Percentiles rank a stretch among this genome's conserved stretches.
Evolutionary conservation across 1,284 basidiomycete genomes (phyloP).

Genomic region (Trichosporon asahii): DNA sequence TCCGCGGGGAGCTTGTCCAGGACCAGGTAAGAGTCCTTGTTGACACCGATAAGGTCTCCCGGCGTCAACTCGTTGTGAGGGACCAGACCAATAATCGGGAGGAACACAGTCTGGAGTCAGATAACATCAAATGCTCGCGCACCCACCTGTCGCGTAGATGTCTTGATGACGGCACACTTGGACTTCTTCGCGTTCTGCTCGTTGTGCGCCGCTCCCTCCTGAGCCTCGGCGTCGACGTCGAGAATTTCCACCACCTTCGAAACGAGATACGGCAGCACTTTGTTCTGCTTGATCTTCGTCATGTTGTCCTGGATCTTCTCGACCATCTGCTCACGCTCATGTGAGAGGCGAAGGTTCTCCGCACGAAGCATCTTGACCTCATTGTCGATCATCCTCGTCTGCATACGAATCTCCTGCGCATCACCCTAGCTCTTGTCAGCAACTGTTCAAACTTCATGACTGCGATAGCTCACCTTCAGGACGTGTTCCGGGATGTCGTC

Average conservation of each 20-base stretch:
- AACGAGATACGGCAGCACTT: slow-evolving; percentile 95
- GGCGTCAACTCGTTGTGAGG: slow-evolving; percentile 84
- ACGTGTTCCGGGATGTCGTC: slow-evolving; percentile 50
- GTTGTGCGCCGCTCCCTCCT: slow-evolving; percentile 90
- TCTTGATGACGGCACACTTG: slow-evolving; percentile 98
- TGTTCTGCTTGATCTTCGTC: slow-evolving; percentile 99
- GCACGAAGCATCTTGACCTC: slow-evolving; percentile 96
- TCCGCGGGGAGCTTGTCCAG: slow-evolving; percentile 78
- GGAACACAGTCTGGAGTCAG: slow-evolving; percentile 76
- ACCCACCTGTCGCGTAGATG: slow-evolving; percentile 77
- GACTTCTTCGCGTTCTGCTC: slow-evolving; percentile 90
- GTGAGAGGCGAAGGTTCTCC: slow-evolving; percentile 83
- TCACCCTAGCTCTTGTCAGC: slow-evolving; percentile 20
- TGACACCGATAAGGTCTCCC: slow-evolving; percentile 93
- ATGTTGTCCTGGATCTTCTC: slow-evolving; percentile 98
- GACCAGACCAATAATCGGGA: slow-evolving; percentile 95
- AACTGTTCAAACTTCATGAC: neutral
- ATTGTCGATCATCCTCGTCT: slow-evolving; percentile 86
- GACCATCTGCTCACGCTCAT: slow-evolving; percentile 93
- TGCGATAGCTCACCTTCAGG: slow-evolving; percentile 35
- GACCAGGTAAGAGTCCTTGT: slow-evolving; percentile 99
- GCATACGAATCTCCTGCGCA: slow-evolving; percentile 61
- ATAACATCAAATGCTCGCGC: neutral
- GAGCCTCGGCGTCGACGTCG: slow-evolving; percentile 89
- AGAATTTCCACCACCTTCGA: slow-evolving; percentile 98